These are phyloP conservation scores for Urostyla sp. DNA, from an alignment of 73 alveolate species.

Conservation along the genomic window DNA sequence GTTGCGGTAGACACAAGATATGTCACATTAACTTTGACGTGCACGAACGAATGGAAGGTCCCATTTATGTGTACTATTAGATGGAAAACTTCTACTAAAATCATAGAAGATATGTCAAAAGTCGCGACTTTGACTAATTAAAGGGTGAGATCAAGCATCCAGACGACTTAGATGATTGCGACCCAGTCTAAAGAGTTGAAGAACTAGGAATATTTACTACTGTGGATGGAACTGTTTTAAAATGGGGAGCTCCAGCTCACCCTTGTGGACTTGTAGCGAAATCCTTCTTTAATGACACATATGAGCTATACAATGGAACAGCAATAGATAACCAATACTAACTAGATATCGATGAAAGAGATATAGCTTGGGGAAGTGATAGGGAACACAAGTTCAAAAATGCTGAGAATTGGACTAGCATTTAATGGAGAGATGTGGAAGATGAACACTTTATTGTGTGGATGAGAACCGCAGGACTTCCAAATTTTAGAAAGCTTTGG, in stretches of 20 bases:
- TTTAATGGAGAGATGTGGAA: slow-evolving; percentile 81
- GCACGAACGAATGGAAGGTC: slow-evolving; percentile 72
- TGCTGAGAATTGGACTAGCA: slow-evolving; percentile 22
- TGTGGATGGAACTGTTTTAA: slow-evolving; percentile 56
- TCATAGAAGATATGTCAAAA: slow-evolving; percentile 91
- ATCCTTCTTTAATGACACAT: slow-evolving; percentile 85
- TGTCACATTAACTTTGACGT: slow-evolving; percentile 66
- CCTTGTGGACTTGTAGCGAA: slow-evolving; percentile 96
- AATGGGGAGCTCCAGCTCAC: slow-evolving; percentile 73
- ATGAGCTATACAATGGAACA: slow-evolving; percentile 36
- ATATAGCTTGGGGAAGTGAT: slow-evolving; percentile 87
- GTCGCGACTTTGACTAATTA: slow-evolving; percentile 78
- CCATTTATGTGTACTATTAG: slow-evolving; percentile 88
- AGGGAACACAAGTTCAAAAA: slow-evolving; percentile 77
- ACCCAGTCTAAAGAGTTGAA: slow-evolving; percentile 73
- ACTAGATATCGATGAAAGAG: slow-evolving; percentile 66
- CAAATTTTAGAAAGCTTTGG: slow-evolving; percentile 93
- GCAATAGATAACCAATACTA: no score
- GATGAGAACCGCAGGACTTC: slow-evolving; percentile 96
- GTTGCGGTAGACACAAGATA: no score
- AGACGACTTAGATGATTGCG: slow-evolving; percentile 76
- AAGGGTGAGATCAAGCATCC: slow-evolving; percentile 59
- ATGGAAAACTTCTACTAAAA: slow-evolving; percentile 92
- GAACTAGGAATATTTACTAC: slow-evolving; percentile 27
- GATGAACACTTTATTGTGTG: slow-evolving; percentile 94